Evolutionary conservation across 2,329 filamentous ascomycete genomes (phyloP).

Genomic region (Aphanocladium album): DNA sequence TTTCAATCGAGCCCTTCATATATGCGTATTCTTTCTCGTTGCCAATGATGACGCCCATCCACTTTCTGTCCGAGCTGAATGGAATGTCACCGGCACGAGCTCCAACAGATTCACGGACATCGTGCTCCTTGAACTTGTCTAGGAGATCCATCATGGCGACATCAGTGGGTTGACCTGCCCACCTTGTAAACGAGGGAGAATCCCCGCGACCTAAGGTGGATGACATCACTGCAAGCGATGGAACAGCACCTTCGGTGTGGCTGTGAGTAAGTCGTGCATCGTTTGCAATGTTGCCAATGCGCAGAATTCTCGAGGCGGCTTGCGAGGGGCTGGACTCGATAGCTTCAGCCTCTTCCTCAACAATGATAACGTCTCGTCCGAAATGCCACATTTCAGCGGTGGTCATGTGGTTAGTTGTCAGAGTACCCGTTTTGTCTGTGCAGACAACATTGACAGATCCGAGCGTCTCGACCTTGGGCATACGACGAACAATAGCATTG

Average conservation of each 20-base stretch:
- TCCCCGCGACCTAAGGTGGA: constrained; percentile 66
- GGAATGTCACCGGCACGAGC: constrained; percentile 78
- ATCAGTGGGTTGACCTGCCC: constrained; percentile 96
- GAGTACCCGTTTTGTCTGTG: constrained; percentile 89
- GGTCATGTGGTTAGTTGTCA: constrained; percentile 98
- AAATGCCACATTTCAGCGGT: constrained; percentile 96
- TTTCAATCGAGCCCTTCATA: constrained; percentile 91
- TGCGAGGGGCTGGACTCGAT: constrained; percentile 59
- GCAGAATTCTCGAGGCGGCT: constrained; percentile 73
- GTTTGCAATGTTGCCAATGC: constrained; percentile 95
- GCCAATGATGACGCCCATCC: constrained; percentile 94
- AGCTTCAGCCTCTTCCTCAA: constrained; percentile 50
- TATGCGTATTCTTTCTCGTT: constrained; percentile 77
- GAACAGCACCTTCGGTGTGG: constrained; percentile 64
- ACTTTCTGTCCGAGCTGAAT: constrained; percentile 96
- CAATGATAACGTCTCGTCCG: constrained; percentile 54
- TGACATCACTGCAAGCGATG: constrained; percentile 70
- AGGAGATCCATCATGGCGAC: constrained; percentile 94
- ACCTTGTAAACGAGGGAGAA: constrained; percentile 67
- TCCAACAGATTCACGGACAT: constrained; percentile 83
- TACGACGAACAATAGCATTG: constrained; percentile 88
- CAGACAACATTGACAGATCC: constrained; percentile 99
- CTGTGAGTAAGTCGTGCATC: constrained; percentile 76
- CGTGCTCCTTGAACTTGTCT: constrained; percentile 85
- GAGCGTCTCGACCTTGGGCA: constrained; percentile 95